Percentiles rank a stretch among this genome's conserved stretches.
phyloP scores from a whole-genome alignment of 805 yeast genomes.

The Candida tibetensis region DNA sequence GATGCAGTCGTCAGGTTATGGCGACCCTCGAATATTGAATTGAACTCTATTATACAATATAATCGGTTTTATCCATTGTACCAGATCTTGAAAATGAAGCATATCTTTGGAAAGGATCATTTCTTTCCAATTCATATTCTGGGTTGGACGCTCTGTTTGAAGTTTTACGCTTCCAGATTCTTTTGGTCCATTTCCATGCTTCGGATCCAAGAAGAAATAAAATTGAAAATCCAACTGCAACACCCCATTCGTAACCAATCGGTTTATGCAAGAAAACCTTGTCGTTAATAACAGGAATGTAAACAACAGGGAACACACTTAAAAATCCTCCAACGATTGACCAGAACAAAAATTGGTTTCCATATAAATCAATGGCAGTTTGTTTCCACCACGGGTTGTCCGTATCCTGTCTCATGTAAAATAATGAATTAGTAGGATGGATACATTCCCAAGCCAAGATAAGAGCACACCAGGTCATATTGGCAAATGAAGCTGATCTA shows the following conservation, averaged over 20 bases:
- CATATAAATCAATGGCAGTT: slow-evolving; percentile 64
- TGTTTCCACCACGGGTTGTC: slow-evolving; percentile 54
- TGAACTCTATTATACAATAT: slow-evolving; percentile 1
- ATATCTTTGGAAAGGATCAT: slow-evolving; percentile 60
- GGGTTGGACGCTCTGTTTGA: slow-evolving; percentile 46
- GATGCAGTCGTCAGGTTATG: background rate
- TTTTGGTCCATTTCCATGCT: slow-evolving; percentile 63
- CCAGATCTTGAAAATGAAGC: slow-evolving; percentile 55
- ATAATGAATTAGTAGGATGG: slow-evolving; percentile 66
- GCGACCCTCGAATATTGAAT: background rate
- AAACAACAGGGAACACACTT: slow-evolving; percentile 76
- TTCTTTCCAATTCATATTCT: slow-evolving; percentile 60
- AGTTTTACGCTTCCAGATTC: slow-evolving; percentile 47
- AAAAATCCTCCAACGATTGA: slow-evolving; percentile 68
- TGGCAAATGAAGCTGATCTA: slow-evolving; percentile 73
- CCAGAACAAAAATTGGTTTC: slow-evolving; percentile 77
- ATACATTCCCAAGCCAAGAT: slow-evolving; percentile 83
- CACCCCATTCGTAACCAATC: slow-evolving; percentile 79
- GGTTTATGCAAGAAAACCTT: slow-evolving; percentile 71
- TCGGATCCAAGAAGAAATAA: slow-evolving; percentile 63
- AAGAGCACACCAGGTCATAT: slow-evolving; percentile 85
- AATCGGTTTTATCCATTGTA: slow-evolving; percentile 31
- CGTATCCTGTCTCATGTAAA: slow-evolving; percentile 65
- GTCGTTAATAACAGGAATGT: slow-evolving; percentile 82
- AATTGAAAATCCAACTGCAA: slow-evolving; percentile 58